Conservation (phyloP, 106 monocot species). For the Xerophyta viscosa region DNA sequence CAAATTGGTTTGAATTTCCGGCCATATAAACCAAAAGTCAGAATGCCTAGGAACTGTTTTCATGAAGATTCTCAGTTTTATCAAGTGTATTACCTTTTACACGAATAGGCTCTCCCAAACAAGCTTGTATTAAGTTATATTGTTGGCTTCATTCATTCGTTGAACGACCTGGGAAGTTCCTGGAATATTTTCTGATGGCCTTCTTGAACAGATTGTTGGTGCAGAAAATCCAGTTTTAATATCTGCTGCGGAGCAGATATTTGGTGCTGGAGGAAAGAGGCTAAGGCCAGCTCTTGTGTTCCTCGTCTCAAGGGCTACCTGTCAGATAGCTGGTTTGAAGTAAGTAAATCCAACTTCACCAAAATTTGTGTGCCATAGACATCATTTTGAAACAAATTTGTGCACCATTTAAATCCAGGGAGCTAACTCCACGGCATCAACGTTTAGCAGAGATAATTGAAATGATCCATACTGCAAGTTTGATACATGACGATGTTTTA, state of each 20-base stretch:
- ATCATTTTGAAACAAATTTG: too few species aligned
- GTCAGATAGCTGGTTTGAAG: conserved; percentile 62
- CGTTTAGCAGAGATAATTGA: conserved; percentile 95
- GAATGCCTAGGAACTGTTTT: too few species aligned
- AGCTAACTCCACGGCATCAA: conserved; percentile 66
- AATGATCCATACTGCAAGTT: conserved; percentile 99
- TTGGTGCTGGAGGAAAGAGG: conserved; percentile 96
- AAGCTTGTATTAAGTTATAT: too few species aligned
- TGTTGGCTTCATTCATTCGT: too few species aligned
- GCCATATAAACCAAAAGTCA: too few species aligned
- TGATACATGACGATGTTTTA: conserved; percentile 98
- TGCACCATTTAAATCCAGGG: conserved; percentile 36
- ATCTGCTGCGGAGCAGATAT: conserved; percentile 98
- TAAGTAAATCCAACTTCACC: conserved; percentile 28
- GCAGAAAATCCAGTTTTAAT: conserved; percentile 89
- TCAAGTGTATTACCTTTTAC: too few species aligned
- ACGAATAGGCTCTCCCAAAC: too few species aligned
- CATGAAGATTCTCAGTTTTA: too few species aligned
- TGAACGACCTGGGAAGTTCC: too few species aligned
- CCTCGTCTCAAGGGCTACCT: conserved; percentile 81
- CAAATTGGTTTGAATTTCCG: too few species aligned
- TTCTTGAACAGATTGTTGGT: conserved; percentile 68
- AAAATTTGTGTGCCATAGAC: too few species aligned
- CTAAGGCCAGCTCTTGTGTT: conserved; percentile 91
- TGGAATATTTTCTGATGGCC: conserved; percentile 21